Percentiles rank a stretch among this genome's conserved stretches.
Evolutionary conservation across 2,329 filamentous ascomycete species (phyloP).

Genomic region (Magnaporthiopsis rhizophila): DNA sequence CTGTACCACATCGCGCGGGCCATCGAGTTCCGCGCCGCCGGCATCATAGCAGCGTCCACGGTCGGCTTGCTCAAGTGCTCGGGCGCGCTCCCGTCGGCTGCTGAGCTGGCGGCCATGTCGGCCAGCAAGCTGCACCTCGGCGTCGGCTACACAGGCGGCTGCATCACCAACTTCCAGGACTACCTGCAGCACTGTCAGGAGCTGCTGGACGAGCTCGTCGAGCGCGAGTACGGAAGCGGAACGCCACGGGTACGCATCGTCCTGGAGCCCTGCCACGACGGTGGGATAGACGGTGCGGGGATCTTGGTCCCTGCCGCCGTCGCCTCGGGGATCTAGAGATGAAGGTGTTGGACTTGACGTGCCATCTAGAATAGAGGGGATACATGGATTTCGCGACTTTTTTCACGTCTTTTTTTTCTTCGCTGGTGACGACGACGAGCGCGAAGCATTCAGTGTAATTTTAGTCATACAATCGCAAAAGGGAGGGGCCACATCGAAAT

Average conservation of each 20-base stretch:
- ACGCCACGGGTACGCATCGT: conserved; percentile 33
- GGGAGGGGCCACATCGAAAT: too few relatives aligned
- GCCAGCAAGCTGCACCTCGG: conserved; percentile 46
- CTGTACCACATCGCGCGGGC: conserved; percentile 61
- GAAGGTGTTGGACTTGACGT: neutral
- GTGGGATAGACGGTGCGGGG: conserved; percentile 53
- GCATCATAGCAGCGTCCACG: conserved; percentile 64
- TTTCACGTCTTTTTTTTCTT: too few relatives aligned
- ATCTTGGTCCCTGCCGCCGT: conserved; percentile 45
- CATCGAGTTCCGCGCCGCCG: conserved; percentile 65
- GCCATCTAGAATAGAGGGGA: too few relatives aligned
- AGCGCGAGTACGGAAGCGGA: conserved; percentile 25
- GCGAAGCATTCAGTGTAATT: too few relatives aligned
- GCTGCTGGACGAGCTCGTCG: conserved; percentile 52
- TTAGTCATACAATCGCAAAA: too few relatives aligned
- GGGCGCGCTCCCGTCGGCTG: conserved; percentile 48
- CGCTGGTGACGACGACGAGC: too few relatives aligned
- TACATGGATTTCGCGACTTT: too few relatives aligned
- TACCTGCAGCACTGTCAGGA: conserved; percentile 62
- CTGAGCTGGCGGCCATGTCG: conserved; percentile 11
- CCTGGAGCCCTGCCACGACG: conserved; percentile 50
- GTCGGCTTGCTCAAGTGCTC: conserved; percentile 62
- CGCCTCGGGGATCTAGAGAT: conserved; percentile 14
- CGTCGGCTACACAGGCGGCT: conserved; percentile 73
- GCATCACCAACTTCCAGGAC: conserved; percentile 71